Evolutionary conservation across 2,329 filamentous ascomycete genomes (phyloP).

Genomic region (Diplocarpon mali): DNA sequence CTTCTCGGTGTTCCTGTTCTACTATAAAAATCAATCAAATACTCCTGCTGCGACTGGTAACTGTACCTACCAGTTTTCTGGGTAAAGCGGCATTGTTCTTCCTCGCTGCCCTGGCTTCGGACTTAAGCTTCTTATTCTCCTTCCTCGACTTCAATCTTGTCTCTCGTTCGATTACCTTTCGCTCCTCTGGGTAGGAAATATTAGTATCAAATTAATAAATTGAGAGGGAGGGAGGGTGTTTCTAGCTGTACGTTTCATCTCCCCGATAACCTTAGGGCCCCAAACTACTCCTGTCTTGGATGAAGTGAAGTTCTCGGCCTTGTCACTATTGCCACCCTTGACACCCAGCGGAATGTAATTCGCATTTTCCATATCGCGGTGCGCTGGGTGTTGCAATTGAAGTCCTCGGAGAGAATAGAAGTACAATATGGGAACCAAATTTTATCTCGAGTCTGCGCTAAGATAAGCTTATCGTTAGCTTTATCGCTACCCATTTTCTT

Average conservation of each 20-base stretch:
- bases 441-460: not conserved
- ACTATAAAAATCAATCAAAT: slow-evolving; percentile 1
- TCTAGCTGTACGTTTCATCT: slow-evolving; percentile 7
- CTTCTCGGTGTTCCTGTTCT: slow-evolving; percentile 28
- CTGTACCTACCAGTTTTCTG: slow-evolving; percentile 13
- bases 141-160: slow-evolving; percentile 17
- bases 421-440: not conserved
- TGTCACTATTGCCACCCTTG: not conserved
- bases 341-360: slow-evolving; percentile 11
- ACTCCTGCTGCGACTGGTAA: not conserved
- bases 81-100: slow-evolving; percentile 20
- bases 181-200: slow-evolving; percentile 13
- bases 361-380: slow-evolving; percentile 2
- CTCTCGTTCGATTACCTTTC: slow-evolving; percentile 16
- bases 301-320: no score
- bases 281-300: not conserved
- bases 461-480: no score
- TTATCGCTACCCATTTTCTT: no score
- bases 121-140: slow-evolving; percentile 22
- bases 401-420: not conserved
- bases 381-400: not conserved
- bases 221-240: no score
- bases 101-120: slow-evolving; percentile 20
- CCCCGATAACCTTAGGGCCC: slow-evolving; percentile 3
- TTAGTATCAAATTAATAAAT: no score